Percentiles rank a stretch among this genome's conserved stretches.
These are phyloP conservation scores for Arthrobotrys entomopaga DNA, from an alignment of 2,329 filamentous ascomycete species.

Conservation along the genomic window DNA sequence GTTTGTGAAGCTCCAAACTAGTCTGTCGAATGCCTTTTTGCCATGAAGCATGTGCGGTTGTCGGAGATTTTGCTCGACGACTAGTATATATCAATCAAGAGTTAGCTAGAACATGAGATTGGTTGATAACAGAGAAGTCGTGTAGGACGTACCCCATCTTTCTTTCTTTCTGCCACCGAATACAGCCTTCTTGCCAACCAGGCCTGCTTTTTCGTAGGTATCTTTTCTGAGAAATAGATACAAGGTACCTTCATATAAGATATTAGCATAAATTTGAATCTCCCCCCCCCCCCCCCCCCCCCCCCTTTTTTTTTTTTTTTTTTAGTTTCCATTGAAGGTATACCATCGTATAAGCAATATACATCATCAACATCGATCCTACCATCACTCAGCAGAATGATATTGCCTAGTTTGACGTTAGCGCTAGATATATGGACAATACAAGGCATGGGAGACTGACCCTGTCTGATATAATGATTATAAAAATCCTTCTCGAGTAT, in stretches of 20 bases:
- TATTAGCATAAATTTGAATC: background rate
- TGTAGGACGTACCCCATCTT: slow-evolving; percentile 71
- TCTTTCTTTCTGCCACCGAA: slow-evolving; percentile 70
- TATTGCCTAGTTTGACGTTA: slow-evolving; percentile 69
- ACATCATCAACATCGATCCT: slow-evolving; percentile 75
- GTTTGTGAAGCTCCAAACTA: slow-evolving; percentile 81
- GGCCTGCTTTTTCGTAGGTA: slow-evolving; percentile 81
- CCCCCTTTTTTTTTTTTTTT: background rate
- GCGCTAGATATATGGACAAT: background rate
- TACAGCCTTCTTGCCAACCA: slow-evolving; percentile 73
- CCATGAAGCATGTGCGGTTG: slow-evolving; percentile 80
- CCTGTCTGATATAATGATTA: slow-evolving; percentile 82
- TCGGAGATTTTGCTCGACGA: slow-evolving; percentile 79
- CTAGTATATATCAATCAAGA: slow-evolving; percentile 64
- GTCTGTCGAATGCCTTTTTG: slow-evolving; percentile 81
- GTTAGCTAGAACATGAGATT: slow-evolving; percentile 46
- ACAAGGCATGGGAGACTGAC: slow-evolving; percentile 63
- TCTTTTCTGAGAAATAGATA: slow-evolving; percentile 82
- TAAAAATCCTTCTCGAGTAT: slow-evolving; percentile 81
- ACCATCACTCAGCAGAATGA: slow-evolving; percentile 86
- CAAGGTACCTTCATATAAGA: slow-evolving; percentile 69
- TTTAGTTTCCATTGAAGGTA: slow-evolving; percentile 26
- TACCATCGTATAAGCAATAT: slow-evolving; percentile 77
- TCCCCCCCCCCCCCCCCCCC: too few species aligned
- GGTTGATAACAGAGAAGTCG: background rate